These are phyloP conservation scores for Thelephora aurantiotincta DNA, from an alignment of 768 basidiomycete species.

Conservation along the genomic window DNA sequence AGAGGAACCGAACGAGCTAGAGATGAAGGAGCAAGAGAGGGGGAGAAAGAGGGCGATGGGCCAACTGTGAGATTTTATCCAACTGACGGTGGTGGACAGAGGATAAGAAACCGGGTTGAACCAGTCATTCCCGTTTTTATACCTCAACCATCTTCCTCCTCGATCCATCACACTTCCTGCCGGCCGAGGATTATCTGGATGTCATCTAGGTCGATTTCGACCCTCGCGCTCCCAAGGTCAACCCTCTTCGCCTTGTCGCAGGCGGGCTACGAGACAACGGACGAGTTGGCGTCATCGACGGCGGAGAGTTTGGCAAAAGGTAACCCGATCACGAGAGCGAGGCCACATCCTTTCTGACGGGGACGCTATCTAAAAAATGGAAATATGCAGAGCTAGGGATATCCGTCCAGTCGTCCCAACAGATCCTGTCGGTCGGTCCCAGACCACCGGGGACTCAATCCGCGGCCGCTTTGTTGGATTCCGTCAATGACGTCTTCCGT, in stretches of 20 bases:
- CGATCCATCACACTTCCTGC: no score
- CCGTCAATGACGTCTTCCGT: conserved; percentile 17
- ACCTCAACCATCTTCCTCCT: no score
- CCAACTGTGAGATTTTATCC: not conserved
- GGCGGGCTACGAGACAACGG: conserved; percentile 43
- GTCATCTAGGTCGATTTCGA: conserved; percentile 32
- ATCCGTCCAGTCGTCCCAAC: conserved; percentile 28
- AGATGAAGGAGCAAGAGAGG: conserved; percentile 2
- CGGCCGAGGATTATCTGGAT: conserved; percentile 11
- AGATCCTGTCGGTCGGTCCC: conserved; percentile 24
- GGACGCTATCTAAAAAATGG: not conserved
- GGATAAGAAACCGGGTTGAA: no score
- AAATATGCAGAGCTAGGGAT: conserved; percentile 33
- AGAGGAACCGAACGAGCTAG: conserved; percentile 3
- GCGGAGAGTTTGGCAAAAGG: conserved; percentile 38
- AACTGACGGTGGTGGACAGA: no score
- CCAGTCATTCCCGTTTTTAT: no score
- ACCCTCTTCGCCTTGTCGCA: conserved; percentile 31
- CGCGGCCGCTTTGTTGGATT: conserved; percentile 29
- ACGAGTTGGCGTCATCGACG: conserved; percentile 32
- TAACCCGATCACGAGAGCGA: conserved; percentile 8
- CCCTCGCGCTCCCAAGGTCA: conserved; percentile 30
- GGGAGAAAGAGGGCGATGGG: conserved; percentile 1
- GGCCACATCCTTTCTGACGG: not conserved
- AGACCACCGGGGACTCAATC: conserved; percentile 33